A percentile compares a stretch with the other conserved stretches of the same genome.
Evolutionary conservation across 2,329 filamentous ascomycete species (phyloP).

Genomic region (Lasiodiplodia sp.): DNA sequence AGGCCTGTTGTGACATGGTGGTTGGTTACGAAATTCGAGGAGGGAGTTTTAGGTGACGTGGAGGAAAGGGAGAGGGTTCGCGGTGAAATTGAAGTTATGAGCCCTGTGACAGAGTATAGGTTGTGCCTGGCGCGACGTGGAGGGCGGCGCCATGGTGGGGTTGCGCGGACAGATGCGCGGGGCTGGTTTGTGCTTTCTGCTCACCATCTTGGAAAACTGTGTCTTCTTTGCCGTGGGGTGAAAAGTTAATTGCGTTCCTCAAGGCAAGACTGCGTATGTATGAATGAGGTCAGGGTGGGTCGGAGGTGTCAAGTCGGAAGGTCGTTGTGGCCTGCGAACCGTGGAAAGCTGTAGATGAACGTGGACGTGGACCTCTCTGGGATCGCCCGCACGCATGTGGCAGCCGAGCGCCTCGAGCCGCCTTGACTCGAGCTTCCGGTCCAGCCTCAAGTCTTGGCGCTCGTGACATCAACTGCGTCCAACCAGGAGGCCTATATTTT

Average conservation of each 20-base stretch:
- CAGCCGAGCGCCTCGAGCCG: constrained; percentile 7
- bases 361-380: constrained; percentile 14
- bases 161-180: constrained; percentile 4
- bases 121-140: neutral
- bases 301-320: neutral
- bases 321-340: neutral
- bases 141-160: neutral
- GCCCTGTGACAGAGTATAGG: neutral
- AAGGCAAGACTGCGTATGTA: neutral
- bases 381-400: constrained; percentile 9
- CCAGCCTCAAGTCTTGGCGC: constrained; percentile 21
- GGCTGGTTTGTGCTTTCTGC: constrained; percentile 2
- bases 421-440: constrained; percentile 5
- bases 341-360: constrained; percentile 27
- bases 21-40: neutral
- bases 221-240: neutral
- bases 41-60: neutral
- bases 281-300: neutral
- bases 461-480: neutral
- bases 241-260: neutral
- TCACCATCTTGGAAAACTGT: constrained; percentile 8
- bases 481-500: neutral
- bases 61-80: neutral
- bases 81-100: neutral
- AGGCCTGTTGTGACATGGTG: constrained; percentile 42